Base-by-base conservation (phyloP, 805 yeast genomes). In the Suhomyces vadensis region DNA sequence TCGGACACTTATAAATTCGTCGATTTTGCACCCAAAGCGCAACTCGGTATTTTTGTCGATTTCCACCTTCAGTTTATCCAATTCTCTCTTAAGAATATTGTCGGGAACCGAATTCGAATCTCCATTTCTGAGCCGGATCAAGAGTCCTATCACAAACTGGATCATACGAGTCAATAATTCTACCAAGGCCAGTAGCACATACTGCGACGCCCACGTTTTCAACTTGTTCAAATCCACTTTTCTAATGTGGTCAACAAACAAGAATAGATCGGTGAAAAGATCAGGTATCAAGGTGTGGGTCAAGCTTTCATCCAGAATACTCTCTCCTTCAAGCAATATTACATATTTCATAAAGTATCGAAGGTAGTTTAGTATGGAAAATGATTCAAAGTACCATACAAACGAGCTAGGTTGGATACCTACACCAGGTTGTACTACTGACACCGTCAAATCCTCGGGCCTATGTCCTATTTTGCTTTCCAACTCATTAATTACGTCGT, bases 291-390 rank as follows among this genome's bases (percentile, higher is more conserved):
- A 43, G 23, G 44, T 25, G 11, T 43, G 31, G 10, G 52, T 41
- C 19, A 49, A 26, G 6, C 42, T 49, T 6, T 33, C 43, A 13
- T 58, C 56, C 19, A 47, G 48, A n/a, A 35, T 21, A n/a, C 63
- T 69, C 49, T 71, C 76, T 11, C 55, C 56, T 48, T 71, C 74
- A 13, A 71, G 49, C 29, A 68, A 51, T n/a, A 64, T 50, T 4
- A 67, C 46, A 33, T 59, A 63, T 10, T 59, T 44, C 46, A 69
- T 42, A 39, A 53, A 67, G 25, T 61, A 52, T 35, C 56, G 55
- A 14, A 65, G 52, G 47, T 67, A 70, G 25, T 55, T 57, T 13
- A 69, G 50, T 10, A 61, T 51, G 13, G 50, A 42, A 17, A 45
- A 44, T 3, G 43, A 38, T 46, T 65, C 70, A 29, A 54, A 48